Evolutionary conservation across 805 yeast species (phyloP), one percentile per base, ranked within the genome.

Genomic region (Candida nonsorbophila): DNA sequence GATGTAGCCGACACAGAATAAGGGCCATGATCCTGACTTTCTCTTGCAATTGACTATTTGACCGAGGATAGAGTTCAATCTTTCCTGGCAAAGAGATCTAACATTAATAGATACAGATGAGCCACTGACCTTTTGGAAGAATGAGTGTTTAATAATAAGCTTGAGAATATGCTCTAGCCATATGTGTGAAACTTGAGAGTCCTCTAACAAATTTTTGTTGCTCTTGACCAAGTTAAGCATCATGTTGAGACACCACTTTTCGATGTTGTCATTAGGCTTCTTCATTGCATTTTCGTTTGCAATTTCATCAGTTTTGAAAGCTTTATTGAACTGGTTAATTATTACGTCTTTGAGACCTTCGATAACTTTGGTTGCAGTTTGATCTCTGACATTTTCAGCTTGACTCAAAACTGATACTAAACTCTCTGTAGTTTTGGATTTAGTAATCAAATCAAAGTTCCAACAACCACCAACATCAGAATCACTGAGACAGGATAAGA

Each of bases 391-490:
- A 25, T 25, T 28, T 28, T 36, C 22, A 33, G 58, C 44, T 49
- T 27, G 41, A 32, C 36, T 44, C 21, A 56, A 36, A 6, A 51
- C 45, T 3, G 52, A 42, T 10, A 63, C 29, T 15, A 63, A 44
- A 10, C 45, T 32, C 23, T 74, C 77, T 8, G 74, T 58, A 0
- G 85, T 73, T 48, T 80, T 85, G 1, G 88, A 60, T 45, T 82
- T 86, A 2, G 95, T 80, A 16, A 83, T 49, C 36, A 70, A 66
- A 53, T 88, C 97, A 53, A 88, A 87, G 36, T 77, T 77, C 45
- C 83, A 63, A 22, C 74, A 69, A 4, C 84, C 84, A 16, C 66
- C 64, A 11, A 61, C 53, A 0, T 38, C 22, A 16, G 59, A 57
- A 26, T 53, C 49, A 7, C 51, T 30, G 16, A 63, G 39, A 19